Conservation (phyloP, 441 rosid genomes). For the Lepidium campestre region DNA sequence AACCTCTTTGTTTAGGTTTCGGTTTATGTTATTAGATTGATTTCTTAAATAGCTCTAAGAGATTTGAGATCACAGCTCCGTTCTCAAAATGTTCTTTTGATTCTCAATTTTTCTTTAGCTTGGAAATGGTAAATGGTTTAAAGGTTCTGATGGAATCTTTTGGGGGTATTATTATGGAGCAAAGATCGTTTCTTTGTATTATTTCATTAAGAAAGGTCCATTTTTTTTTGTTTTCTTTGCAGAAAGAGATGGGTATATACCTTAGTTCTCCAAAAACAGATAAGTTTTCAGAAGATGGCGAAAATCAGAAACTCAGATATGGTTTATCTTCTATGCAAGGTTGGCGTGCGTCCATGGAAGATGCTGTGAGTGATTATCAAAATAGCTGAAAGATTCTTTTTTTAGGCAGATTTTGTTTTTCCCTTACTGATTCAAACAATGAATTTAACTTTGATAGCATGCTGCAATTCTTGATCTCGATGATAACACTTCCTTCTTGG, state of each 20-base stretch:
- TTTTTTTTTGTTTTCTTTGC: not conserved
- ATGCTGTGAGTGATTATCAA: constrained; percentile 62
- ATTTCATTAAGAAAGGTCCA: not conserved
- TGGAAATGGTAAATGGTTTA: too few species aligned
- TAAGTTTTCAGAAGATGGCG: constrained; percentile 87
- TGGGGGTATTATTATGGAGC: not conserved
- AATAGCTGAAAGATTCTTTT: not conserved
- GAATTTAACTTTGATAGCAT: constrained; percentile 42
- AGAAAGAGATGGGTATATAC: constrained; percentile 77
- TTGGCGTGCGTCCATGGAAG: constrained; percentile 98
- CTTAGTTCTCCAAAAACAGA: constrained; percentile 94
- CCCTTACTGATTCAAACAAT: not conserved
- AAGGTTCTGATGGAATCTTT: not conserved
- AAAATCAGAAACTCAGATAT: constrained; percentile 66
- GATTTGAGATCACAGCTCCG: constrained; percentile 6
- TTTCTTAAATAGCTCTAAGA: not conserved
- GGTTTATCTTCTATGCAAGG: constrained; percentile 99
- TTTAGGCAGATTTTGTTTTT: not conserved
- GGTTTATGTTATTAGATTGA: not conserved
- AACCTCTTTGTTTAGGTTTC: not conserved
- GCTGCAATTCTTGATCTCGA: constrained; percentile 81
- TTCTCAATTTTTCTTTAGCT: not conserved
- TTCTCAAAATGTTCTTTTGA: not conserved
- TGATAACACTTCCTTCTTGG: constrained; percentile 76
- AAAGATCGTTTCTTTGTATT: not conserved